phyloP scores from a whole-genome alignment of 768 basidiomycete genomes.

The Sarcodon aspratus region DNA sequence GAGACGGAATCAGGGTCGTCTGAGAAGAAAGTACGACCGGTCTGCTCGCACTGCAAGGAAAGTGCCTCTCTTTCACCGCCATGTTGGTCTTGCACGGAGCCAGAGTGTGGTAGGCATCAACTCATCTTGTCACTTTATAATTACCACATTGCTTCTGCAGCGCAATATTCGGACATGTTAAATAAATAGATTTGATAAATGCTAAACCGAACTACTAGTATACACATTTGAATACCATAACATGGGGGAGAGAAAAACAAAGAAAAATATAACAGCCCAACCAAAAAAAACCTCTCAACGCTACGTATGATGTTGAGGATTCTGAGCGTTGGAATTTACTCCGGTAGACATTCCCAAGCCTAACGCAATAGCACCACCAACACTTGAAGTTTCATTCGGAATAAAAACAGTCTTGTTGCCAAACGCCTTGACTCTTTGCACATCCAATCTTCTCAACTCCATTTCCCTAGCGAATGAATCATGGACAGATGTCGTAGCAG shows the following conservation, averaged over 20 bases:
- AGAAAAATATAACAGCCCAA: not conserved
- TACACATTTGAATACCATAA: no score
- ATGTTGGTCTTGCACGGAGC: not conserved
- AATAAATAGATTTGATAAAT: no score
- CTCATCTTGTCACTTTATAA: not conserved
- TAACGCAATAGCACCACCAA: slow-evolving; percentile 50
- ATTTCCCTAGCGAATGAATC: slow-evolving; percentile 70
- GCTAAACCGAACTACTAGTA: no score
- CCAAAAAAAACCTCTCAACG: not conserved
- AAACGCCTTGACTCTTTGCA: slow-evolving; percentile 50
- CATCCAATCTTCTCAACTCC: slow-evolving; percentile 57
- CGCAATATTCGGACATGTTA: no score
- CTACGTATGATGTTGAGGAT: no score
- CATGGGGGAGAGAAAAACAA: not conserved
- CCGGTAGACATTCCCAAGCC: slow-evolving; percentile 61
- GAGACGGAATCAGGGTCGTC: no score
- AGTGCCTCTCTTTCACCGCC: not conserved
- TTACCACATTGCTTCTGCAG: no score
- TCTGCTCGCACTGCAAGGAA: not conserved
- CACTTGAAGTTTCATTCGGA: slow-evolving; percentile 47
- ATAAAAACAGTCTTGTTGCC: slow-evolving; percentile 62
- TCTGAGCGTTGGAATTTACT: slow-evolving; percentile 16
- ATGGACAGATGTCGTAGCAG: slow-evolving; percentile 49
- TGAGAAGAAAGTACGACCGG: not conserved
- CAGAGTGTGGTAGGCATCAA: not conserved